phyloP scores from a whole-genome alignment of 805 yeast species.

The Maudiozyma barnettii region DNA sequence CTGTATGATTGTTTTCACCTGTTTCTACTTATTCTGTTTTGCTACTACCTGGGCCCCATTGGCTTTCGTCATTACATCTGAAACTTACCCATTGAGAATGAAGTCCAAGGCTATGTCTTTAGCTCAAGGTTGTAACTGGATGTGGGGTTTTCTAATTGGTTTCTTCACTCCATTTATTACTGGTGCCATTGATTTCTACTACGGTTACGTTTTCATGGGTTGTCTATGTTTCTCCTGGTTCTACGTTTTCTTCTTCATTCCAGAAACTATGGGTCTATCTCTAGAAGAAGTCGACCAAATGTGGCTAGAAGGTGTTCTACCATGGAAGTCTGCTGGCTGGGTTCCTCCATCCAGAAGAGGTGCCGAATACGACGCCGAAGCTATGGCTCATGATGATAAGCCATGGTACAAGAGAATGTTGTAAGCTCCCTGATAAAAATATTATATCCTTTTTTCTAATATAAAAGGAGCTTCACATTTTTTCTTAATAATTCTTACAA shows the following conservation, averaged over 20 bases:
- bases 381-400: conserved; percentile 13
- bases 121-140: conserved; percentile 53
- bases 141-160: conserved; percentile 58
- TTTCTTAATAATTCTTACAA: background rate
- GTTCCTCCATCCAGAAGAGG: conserved; percentile 35
- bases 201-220: conserved; percentile 54
- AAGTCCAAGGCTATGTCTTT: conserved; percentile 47
- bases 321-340: conserved; percentile 40
- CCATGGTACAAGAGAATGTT: conserved; percentile 17
- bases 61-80: conserved; percentile 53
- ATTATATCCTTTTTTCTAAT: background rate
- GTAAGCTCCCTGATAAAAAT: conserved; percentile 12
- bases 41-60: conserved; percentile 71
- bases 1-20: conserved; percentile 61
- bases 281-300: conserved; percentile 71
- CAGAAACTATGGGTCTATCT: conserved; percentile 70
- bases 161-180: conserved; percentile 67
- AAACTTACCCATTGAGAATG: conserved; percentile 62
- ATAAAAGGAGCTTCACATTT: background rate
- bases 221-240: conserved; percentile 45
- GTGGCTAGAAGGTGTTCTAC: conserved; percentile 32
- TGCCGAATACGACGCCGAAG: conserved; percentile 14
- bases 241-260: conserved; percentile 60
- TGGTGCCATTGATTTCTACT: conserved; percentile 51
- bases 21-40: conserved; percentile 59